phyloP scores from a whole-genome alignment of 306 rosid species.

The Prunus kanzakura region DNA sequence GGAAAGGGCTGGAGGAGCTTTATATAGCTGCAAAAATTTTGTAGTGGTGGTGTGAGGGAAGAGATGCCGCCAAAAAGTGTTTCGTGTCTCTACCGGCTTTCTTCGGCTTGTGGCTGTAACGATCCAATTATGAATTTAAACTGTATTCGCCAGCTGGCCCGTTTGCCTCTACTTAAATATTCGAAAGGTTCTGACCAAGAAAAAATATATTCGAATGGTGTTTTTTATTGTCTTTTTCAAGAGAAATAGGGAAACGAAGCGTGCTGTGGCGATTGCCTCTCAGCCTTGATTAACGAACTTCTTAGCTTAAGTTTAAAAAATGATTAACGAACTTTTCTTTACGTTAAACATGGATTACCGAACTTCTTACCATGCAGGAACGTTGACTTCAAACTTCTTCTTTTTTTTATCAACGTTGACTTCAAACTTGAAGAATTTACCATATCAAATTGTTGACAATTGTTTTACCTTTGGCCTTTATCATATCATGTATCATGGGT shows the following conservation, averaged over 20 bases:
- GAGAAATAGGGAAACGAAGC: background rate
- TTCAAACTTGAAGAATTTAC: too few species aligned
- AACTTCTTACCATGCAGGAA: too few species aligned
- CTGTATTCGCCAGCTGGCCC: background rate
- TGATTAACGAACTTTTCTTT: too few species aligned
- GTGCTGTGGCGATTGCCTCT: background rate
- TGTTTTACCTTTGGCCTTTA: too few species aligned
- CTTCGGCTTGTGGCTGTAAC: constrained; percentile 9
- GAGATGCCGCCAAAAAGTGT: constrained; percentile 34
- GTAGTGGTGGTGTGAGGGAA: constrained; percentile 16
- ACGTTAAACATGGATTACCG: too few species aligned
- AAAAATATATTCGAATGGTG: background rate
- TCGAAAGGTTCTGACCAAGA: background rate
- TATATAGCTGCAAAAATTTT: background rate
- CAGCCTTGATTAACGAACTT: too few species aligned
- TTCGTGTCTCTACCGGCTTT: background rate
- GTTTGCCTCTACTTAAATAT: background rate
- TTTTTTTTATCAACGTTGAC: too few species aligned
- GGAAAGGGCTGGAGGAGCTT: background rate
- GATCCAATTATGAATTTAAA: background rate
- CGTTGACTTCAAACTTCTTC: too few species aligned
- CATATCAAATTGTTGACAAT: too few species aligned
- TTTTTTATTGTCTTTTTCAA: background rate
- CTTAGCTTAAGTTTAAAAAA: too few species aligned
- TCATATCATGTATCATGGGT: too few species aligned